Evolutionary conservation across 257 asterid genomes (phyloP).

Genomic region (Scutellaria galericulata): DNA sequence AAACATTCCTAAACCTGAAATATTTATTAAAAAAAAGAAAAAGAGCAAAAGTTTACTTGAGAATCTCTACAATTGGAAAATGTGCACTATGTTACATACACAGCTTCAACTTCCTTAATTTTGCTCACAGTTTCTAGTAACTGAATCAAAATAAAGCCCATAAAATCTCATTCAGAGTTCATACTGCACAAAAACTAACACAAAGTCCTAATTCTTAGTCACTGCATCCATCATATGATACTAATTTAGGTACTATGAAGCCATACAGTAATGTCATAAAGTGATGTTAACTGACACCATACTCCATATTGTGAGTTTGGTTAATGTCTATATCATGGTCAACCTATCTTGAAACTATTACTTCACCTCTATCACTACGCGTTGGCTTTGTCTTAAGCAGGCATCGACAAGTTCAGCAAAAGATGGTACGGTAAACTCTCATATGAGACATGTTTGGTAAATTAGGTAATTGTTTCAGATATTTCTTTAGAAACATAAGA

Average conservation of each 20-base stretch:
- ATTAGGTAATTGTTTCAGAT: neutral
- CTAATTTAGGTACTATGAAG: neutral
- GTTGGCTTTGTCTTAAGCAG: neutral
- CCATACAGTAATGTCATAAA: neutral
- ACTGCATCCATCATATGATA: neutral
- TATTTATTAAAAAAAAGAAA: too few species aligned
- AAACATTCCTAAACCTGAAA: too few species aligned
- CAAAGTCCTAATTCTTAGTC: neutral
- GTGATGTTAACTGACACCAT: neutral
- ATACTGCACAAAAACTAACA: too few species aligned
- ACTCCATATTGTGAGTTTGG: slow-evolving; percentile 6
- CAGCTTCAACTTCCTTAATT: too few species aligned
- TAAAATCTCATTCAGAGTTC: too few species aligned
- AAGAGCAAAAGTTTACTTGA: too few species aligned
- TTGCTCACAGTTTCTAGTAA: too few species aligned
- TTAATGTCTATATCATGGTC: slow-evolving; percentile 5
- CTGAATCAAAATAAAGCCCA: too few species aligned
- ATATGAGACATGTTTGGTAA: slow-evolving; percentile 4
- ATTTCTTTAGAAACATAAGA: neutral
- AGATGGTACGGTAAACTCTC: neutral
- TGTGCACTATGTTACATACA: too few species aligned
- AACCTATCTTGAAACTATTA: neutral
- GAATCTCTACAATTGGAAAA: too few species aligned
- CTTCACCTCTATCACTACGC: neutral
- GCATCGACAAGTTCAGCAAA: neutral